These are phyloP conservation scores for Citrus reticulata DNA, from an alignment of 345 rosid genomes.

Conservation along the genomic window DNA sequence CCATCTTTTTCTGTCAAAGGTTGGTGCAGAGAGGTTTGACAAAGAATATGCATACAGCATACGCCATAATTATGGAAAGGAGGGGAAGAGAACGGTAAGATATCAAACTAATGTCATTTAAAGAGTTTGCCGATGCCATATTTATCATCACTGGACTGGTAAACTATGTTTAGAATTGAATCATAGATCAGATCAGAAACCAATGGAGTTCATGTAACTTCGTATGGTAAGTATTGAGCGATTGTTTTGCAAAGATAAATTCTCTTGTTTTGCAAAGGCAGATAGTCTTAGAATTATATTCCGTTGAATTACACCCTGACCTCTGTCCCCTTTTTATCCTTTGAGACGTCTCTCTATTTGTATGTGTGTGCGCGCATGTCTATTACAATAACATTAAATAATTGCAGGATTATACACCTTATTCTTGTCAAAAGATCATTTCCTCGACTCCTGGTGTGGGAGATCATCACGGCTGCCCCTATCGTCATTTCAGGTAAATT, in stretches of 20 bases:
- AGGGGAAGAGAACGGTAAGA: slow-evolving; percentile 91
- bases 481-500: slow-evolving; percentile 83
- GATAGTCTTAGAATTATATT: neutral
- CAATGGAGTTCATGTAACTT: neutral
- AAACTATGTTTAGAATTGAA: neutral
- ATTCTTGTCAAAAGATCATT: slow-evolving; percentile 84
- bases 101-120: slow-evolving; percentile 2
- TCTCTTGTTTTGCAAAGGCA: neutral
- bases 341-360: neutral
- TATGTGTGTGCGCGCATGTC: neutral
- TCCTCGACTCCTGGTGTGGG: slow-evolving; percentile 77
- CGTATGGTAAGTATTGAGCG: neutral
- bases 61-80: slow-evolving; percentile 91
- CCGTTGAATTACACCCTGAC: neutral
- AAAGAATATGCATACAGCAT: slow-evolving; percentile 85
- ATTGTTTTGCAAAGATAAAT: neutral
- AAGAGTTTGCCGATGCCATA: neutral
- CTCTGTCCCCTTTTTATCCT: neutral
- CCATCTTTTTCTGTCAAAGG: slow-evolving; percentile 36
- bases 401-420: slow-evolving; percentile 93
- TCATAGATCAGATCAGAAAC: neutral
- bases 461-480: slow-evolving; percentile 95
- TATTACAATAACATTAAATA: neutral
- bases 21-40: slow-evolving; percentile 86
- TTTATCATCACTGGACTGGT: neutral